Base-by-base conservation (phyloP, 495 filamentous ascomycete species). In the Aspergillus nidulans region DNA sequence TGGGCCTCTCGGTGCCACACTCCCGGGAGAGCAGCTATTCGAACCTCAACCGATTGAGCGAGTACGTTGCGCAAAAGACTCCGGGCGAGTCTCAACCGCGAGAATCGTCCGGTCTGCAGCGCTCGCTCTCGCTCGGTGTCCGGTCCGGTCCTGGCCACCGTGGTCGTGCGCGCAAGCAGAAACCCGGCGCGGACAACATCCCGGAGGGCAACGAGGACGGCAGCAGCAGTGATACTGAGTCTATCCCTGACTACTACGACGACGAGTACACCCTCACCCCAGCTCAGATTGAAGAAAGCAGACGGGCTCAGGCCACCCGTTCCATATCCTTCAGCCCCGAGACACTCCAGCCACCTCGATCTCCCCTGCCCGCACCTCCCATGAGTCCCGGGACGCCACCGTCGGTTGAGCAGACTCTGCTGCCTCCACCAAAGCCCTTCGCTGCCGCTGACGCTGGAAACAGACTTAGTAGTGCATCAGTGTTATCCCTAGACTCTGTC, bases 401-500 rank as follows among this genome's bases (percentile, higher is more conserved):
- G 69, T 63, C 21, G 63, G n/a, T 57, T 68, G 65, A 55, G 65
- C 63, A 56, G 12, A 46, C 30, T n/a, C 53, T 60, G 6, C 49
- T 60, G 1, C 47, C 57, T 20, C 53, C 53, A 4, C 53, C 58
- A 1, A 52, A 25, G 42, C 44, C 68, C 7, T 70, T 74, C 59
- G 60, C 63, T 6, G 69, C 66, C 21, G 45, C 64, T 6, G 69
- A 69, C 16, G 48, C 67, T 20, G 58, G 60, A 15, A 70, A 59
- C 39, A 69, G 72, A 9, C 61, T 76, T 9, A 72, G 65, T 30
- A 68, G 65, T 45, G 55, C 71, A 21, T 77, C 81, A 59, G 62
- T 78, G 50, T 63, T 77, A 16, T 76, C 72, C 2, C 73, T 79
- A 28, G 73, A 78, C 26, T 79, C 78, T 1, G 78, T 87, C 4